Evolutionary conservation across 805 yeast species (phyloP), one percentile per base, ranked within the genome.

Genomic region (Metschnikowia lachancei): DNA sequence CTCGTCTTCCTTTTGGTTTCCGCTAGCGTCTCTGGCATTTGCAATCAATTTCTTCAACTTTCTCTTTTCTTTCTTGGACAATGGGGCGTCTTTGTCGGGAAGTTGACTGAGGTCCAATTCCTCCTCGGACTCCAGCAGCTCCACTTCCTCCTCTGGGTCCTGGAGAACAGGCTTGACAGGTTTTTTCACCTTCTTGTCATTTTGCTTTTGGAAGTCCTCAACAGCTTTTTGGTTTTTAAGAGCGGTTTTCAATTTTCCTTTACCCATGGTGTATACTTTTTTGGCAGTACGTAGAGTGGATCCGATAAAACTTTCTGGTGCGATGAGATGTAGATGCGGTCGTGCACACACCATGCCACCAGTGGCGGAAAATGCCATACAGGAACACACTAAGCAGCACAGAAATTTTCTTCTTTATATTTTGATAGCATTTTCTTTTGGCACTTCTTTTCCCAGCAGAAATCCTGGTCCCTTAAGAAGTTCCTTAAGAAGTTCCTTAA

Each of bases 11-110:
- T n/a, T n/a, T 4, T 67, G 75, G n/a, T 63, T 68, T 18, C 41
- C 64, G 49, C 60, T 69, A 7, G 62, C 69, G 29, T 59, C 64
- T 48, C 57, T 67, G 46, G 52, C 57, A 50, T 69, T 61, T 44
- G 66, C 62, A 49, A 63, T 57, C 52, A 62, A 63, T 63, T 80
- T 80, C 72, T 80, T 80, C 64, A 80, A 66, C 57, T 74, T 70
- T 69, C 86, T 78, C 61, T 74, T 75, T 42, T 82, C 86, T 56
- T 82, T 84, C 65, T 79, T 82, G 39, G 87, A 82, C 46, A 83
- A 69, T 16, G 74, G 50, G 10, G 49, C 40, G 33, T 43, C 50
- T 29, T 47, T 45, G 38, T 33, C 41, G 18, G 28, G 46, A 39
- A 47, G 24, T 12, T 43, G 68, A 19, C 64, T 60, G 52, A 81